A percentile compares a stretch with the other conserved stretches of the same genome.
These are phyloP conservation scores for Linnemannia elongata DNA, from an alignment of 192 early-diverging fungal genomes.

Conservation along the genomic window DNA sequence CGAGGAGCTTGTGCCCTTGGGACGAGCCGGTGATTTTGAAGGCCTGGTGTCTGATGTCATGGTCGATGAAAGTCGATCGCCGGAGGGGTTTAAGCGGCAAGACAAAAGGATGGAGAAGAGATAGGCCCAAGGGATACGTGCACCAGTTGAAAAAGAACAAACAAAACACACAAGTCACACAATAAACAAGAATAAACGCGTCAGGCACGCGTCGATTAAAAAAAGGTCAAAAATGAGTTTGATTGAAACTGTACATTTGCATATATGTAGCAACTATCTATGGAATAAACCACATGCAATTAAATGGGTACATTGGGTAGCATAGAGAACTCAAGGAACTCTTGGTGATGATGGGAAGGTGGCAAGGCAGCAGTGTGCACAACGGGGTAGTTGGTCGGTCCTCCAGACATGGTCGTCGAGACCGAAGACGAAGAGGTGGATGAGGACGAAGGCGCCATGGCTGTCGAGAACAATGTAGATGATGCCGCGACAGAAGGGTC, in stretches of 20 bases:
- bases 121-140: no score
- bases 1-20: not conserved
- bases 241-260: not conserved
- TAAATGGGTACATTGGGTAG: slow-evolving; percentile 34
- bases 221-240: not conserved
- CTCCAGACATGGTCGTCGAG: not conserved
- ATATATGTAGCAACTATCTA: not conserved
- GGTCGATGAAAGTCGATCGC: not conserved
- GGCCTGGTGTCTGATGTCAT: slow-evolving; percentile 42
- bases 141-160: not conserved
- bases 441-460: slow-evolving; percentile 19
- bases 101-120: not conserved
- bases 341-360: slow-evolving; percentile 56
- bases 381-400: slow-evolving; percentile 28
- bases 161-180: slow-evolving; percentile 2
- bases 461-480: slow-evolving; percentile 24
- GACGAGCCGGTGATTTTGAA: slow-evolving; percentile 26
- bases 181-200: not conserved
- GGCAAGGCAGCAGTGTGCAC: slow-evolving; percentile 48
- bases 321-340: slow-evolving; percentile 49
- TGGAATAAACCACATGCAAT: not conserved
- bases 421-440: slow-evolving; percentile 8
- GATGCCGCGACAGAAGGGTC: slow-evolving; percentile 11
- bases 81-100: not conserved
- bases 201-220: not conserved